Evolutionary conservation across 2,329 filamentous ascomycete species (phyloP).

Genomic region (Chaetomium olivaceum): DNA sequence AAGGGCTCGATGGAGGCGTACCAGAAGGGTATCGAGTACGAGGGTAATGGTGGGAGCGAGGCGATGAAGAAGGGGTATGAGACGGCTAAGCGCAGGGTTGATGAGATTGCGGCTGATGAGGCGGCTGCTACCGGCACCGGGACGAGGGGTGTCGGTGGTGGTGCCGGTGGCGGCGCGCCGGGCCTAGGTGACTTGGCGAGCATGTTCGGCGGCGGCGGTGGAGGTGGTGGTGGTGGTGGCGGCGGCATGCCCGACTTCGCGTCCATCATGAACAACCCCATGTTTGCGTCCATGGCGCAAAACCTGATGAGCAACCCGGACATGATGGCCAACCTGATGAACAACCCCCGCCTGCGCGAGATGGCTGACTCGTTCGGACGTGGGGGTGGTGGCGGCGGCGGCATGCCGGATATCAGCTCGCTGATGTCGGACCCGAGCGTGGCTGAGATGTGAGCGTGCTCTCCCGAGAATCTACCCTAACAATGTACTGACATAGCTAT

Average conservation of each 20-base stretch:
- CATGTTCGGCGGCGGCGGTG: constrained; percentile 64
- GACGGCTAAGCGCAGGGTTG: constrained; percentile 84
- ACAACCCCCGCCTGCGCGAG: constrained; percentile 81
- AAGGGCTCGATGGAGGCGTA: constrained; percentile 95
- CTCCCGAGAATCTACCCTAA: not conserved
- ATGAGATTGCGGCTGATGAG: constrained; percentile 68
- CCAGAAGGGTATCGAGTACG: constrained; percentile 85
- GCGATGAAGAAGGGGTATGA: constrained; percentile 97
- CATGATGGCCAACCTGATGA: constrained; percentile 89
- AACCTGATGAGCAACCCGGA: constrained; percentile 97
- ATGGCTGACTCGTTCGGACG: constrained; percentile 80
- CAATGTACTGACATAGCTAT: constrained; percentile 6
- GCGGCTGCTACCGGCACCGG: constrained; percentile 36
- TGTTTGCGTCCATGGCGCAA: constrained; percentile 97
- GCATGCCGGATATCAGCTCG: constrained; percentile 82
- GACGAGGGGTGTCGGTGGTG: constrained; percentile 30
- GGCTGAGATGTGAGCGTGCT: constrained; percentile 78
- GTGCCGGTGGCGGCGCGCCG: constrained; percentile 48
- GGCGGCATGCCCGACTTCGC: constrained; percentile 86
- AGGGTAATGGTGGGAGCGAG: constrained; percentile 91
- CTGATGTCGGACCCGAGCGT: constrained; percentile 93
- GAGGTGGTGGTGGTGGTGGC: constrained; percentile 51
- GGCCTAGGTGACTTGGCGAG: constrained; percentile 68
- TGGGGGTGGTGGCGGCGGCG: constrained; percentile 59
- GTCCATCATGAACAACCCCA: constrained; percentile 93